phyloP scores from a whole-genome alignment of 225 moss, liverwort and hornwort species.

The Climacium dendroides region DNA sequence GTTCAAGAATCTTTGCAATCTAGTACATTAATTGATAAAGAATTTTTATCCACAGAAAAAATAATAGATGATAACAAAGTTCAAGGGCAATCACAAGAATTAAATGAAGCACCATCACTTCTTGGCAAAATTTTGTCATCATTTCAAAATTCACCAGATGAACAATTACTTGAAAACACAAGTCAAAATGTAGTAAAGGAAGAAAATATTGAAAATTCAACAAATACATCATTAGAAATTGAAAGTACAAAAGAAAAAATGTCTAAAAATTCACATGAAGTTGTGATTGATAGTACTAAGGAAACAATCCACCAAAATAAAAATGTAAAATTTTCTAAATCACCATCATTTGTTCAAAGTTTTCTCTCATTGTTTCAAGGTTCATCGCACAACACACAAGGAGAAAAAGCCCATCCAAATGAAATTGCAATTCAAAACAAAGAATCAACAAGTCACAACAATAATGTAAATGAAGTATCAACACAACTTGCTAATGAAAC shows the following conservation, averaged over 20 bases:
- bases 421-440: background rate
- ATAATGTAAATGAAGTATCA: background rate
- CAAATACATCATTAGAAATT: background rate
- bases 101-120: background rate
- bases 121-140: background rate
- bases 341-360: background rate
- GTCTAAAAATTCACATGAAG: background rate
- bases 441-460: background rate
- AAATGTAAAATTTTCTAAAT: background rate
- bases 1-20: background rate
- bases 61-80: background rate
- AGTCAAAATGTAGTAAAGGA: background rate
- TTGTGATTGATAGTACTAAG: background rate
- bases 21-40: background rate
- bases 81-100: background rate
- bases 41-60: background rate
- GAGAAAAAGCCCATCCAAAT: background rate
- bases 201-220: background rate
- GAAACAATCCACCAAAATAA: background rate
- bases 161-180: background rate
- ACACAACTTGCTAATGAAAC: background rate
- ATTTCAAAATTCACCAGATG: background rate
- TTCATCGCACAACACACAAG: background rate
- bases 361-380: constrained; percentile 13
- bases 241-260: background rate